Percentiles rank a stretch among this genome's conserved stretches.
Conservation (phyloP, 345 rosid genomes). For the Lumnitzera racemosa region DNA sequence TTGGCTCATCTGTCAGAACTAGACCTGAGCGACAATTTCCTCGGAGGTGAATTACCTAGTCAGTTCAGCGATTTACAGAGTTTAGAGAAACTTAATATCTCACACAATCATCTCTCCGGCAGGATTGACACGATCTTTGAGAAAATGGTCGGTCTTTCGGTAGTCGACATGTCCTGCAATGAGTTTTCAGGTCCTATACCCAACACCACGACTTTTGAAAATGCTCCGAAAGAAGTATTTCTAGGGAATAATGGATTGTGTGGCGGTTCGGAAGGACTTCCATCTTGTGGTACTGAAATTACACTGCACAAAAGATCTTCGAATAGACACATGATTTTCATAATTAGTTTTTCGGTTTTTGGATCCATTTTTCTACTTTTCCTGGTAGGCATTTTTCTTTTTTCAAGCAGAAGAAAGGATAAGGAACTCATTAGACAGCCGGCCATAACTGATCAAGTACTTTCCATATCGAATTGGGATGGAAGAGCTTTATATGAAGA, state of each 20-base stretch:
- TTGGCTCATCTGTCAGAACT: neutral
- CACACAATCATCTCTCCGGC: conserved; percentile 22
- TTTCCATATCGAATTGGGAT: conserved; percentile 7
- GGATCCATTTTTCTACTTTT: conserved; percentile 1
- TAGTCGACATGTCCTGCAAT: conserved; percentile 18
- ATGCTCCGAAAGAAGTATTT: neutral
- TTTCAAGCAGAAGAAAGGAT: conserved; percentile 2
- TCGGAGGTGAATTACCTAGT: conserved; percentile 17
- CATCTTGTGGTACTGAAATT: neutral
- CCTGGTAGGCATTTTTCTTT: neutral
- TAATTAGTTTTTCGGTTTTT: conserved; percentile 6
- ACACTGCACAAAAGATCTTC: neutral
- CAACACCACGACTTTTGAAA: conserved; percentile 14
- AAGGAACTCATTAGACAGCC: too few species aligned
- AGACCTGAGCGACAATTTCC: neutral
- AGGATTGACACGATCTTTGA: conserved; percentile 7
- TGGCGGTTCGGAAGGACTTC: conserved; percentile 8
- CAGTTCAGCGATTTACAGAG: neutral
- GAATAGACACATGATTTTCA: neutral
- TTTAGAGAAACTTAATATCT: conserved; percentile 17
- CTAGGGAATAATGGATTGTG: conserved; percentile 14
- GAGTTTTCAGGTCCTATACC: conserved; percentile 25
- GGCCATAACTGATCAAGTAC: neutral
- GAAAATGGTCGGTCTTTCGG: neutral
- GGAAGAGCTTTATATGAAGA: conserved; percentile 10